A percentile compares a stretch with the other conserved stretches of the same genome.
phyloP scores from a whole-genome alignment of 768 basidiomycete species.

The Exsudoporus frostii region DNA sequence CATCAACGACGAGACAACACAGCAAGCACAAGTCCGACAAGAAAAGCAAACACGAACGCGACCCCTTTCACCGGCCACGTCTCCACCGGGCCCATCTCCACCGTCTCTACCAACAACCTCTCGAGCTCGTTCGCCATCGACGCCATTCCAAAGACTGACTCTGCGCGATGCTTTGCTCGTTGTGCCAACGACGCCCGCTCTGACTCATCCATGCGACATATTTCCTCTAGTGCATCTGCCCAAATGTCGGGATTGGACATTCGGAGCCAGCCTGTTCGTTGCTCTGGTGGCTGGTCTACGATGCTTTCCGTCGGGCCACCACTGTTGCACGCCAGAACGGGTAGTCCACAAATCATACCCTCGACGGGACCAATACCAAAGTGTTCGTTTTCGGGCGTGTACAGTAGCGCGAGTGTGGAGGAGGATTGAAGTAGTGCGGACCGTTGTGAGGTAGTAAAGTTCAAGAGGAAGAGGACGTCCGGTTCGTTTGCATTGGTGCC shows the following conservation, averaged over 20 bases:
- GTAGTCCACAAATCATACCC: constrained; percentile 88
- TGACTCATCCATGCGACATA: constrained; percentile 36
- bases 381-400: constrained; percentile 94
- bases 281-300: constrained; percentile 35
- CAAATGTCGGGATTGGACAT: constrained; percentile 60
- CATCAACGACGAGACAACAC: constrained; percentile 14
- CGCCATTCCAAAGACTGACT: constrained; percentile 68
- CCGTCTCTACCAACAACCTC: constrained; percentile 50
- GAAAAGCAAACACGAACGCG: constrained; percentile 18
- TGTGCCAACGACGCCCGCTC: constrained; percentile 39
- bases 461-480: constrained; percentile 84
- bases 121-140: constrained; percentile 67
- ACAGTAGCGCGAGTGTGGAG: constrained; percentile 73
- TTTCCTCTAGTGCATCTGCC: constrained; percentile 63
- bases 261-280: constrained; percentile 78
- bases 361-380: constrained; percentile 97
- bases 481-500: constrained; percentile 38
- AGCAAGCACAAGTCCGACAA: constrained; percentile 25
- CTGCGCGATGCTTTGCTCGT: constrained; percentile 61
- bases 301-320: constrained; percentile 93
- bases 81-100: constrained; percentile 47
- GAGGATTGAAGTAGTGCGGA: constrained; percentile 70
- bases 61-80: constrained; percentile 15
- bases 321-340: constrained; percentile 81
- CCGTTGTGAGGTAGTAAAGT: constrained; percentile 84